These are phyloP conservation scores for Metschnikowia sp. DNA, from an alignment of 805 yeast genomes.

Conservation along the genomic window DNA sequence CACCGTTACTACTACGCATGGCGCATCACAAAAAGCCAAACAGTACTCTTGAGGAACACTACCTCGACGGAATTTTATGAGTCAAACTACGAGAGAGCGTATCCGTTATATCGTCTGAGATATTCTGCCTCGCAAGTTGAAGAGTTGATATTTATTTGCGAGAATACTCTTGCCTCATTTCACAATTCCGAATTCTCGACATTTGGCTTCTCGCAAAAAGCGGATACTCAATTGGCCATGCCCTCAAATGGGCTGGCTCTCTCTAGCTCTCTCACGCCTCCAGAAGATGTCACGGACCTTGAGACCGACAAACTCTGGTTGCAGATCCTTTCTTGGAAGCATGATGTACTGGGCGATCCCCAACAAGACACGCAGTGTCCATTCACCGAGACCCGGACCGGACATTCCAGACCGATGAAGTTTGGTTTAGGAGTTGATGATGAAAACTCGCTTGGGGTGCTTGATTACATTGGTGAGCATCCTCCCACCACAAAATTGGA, in stretches of 20 bases:
- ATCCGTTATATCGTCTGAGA: conserved; percentile 11
- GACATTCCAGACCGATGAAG: not conserved
- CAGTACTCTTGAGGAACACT: conserved; percentile 36
- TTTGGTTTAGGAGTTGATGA: not conserved
- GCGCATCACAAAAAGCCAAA: conserved; percentile 60
- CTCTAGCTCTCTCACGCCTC: conserved; percentile 2
- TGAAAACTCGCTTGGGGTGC: not conserved
- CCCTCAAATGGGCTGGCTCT: not conserved
- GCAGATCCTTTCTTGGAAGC: conserved; percentile 29
- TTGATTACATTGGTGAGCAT: not conserved
- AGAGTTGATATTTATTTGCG: conserved; percentile 22
- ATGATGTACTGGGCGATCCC: conserved; percentile 15
- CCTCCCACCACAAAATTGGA: conserved; percentile 17
- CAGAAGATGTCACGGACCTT: conserved; percentile 18
- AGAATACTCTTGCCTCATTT: conserved; percentile 13
- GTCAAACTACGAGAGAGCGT: conserved; percentile 17
- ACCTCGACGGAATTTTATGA: conserved; percentile 30
- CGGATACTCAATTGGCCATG: conserved; percentile 6
- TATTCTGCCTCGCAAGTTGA: conserved; percentile 23
- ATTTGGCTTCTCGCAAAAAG: conserved; percentile 13
- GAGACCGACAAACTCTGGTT: conserved; percentile 37
- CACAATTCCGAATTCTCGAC: conserved; percentile 11
- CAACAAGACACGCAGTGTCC: not conserved
- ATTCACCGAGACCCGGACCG: not conserved
- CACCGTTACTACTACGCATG: conserved; percentile 63